Base-by-base conservation (phyloP, 306 rosid species). In the Styphnolobium japonicum region DNA sequence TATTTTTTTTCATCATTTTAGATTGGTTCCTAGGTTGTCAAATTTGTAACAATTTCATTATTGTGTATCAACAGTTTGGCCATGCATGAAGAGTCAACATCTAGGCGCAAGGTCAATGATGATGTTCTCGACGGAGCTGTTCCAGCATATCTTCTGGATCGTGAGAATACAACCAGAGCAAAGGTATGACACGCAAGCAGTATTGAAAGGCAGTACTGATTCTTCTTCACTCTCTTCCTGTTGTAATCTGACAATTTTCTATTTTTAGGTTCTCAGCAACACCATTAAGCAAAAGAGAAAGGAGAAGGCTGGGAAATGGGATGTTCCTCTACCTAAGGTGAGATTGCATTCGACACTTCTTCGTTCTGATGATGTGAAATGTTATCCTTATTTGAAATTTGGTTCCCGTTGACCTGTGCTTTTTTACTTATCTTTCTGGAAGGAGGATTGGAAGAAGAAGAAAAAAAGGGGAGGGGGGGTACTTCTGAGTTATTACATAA, bases 261-360 rank as follows among this genome's bases (percentile, higher is more conserved):
- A 62, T 48, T 39, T 53, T 62, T 76, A 94, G 98, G 87, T 90
- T 83, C 97, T 94, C 21, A 94, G 96, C 87, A 92, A 94, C 78
- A 92, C 98, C 16, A 80, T 94, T 67, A 92, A 94, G 97, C 97
- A 92, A 83, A 94, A 94, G 82, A 83, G 97, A 83, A 94, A 94
- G 77, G 98, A 94, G 86, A 94, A 89, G 77, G 97, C 98, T 73
- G 98, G 98, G 45, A 94, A 92, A 81, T 94, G 98, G 97, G 98
- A 92, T 83, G 98, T 94, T 15, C 98, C 98, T 68, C 84, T 94
- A 25, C 97, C 98, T 23, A 92, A 94, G 94, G 98, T 90, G 78
- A 81, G 76, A 51, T 15, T 22, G 18, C 0, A 7, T 56, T 53
- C 40, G 39, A 36, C 14, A 31, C 67, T 75, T 21, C 67, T 75